Evolutionary conservation across 1,139 yeast genomes (phyloP).

Genomic region (Candida pseudoviswanathii): DNA sequence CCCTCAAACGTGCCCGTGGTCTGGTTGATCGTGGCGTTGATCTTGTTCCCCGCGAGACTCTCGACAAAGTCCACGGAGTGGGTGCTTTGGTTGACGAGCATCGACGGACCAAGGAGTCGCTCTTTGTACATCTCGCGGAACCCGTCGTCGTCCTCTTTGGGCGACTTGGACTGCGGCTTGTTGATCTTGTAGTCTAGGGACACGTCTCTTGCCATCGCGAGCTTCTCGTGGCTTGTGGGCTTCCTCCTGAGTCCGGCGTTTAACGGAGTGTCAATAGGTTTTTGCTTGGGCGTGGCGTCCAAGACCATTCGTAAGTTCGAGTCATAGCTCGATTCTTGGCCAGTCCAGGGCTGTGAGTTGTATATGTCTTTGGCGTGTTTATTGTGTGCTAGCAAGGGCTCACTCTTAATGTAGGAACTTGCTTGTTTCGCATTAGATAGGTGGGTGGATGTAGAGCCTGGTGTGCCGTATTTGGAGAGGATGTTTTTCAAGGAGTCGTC

Average conservation of each 20-base stretch:
- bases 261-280: slow-evolving; percentile 23
- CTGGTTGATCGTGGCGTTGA: slow-evolving; percentile 69
- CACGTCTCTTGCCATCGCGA: slow-evolving; percentile 63
- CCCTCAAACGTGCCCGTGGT: slow-evolving; percentile 61
- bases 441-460: neutral
- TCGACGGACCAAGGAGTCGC: slow-evolving; percentile 59
- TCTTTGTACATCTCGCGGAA: slow-evolving; percentile 68
- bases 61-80: slow-evolving; percentile 50
- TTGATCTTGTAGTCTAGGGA: slow-evolving; percentile 64
- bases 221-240: slow-evolving; percentile 34
- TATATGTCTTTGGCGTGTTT: slow-evolving; percentile 53
- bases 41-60: slow-evolving; percentile 71
- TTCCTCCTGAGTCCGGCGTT: slow-evolving; percentile 8
- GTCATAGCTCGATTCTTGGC: slow-evolving; percentile 56
- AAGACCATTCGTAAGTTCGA: slow-evolving; percentile 62
- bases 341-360: slow-evolving; percentile 65
- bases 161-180: slow-evolving; percentile 32
- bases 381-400: slow-evolving; percentile 30
- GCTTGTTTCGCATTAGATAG: slow-evolving; percentile 9
- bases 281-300: slow-evolving; percentile 56
- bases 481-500: slow-evolving; percentile 17
- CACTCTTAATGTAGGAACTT: slow-evolving; percentile 31
- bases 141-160: slow-evolving; percentile 51
- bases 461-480: slow-evolving; percentile 15
- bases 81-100: slow-evolving; percentile 41